Base-by-base conservation (phyloP, 192 early-diverging fungal genomes). In the Coemansia sp. region DNA sequence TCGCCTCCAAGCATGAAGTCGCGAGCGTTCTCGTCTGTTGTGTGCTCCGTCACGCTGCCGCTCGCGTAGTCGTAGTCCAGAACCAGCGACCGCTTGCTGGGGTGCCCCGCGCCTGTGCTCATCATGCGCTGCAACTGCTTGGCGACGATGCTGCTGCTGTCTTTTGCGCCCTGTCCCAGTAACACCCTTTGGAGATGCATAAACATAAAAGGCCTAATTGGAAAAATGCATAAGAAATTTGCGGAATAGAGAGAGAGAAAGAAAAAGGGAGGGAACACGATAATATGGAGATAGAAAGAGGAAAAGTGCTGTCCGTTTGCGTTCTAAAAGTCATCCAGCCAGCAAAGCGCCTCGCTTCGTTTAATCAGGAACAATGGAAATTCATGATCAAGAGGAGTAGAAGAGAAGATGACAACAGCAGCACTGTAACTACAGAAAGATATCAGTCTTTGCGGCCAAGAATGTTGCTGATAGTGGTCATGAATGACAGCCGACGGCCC, bases 401-500 rank as follows among this genome's bases (percentile, higher is more conserved):
- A n/a, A 36, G 36, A 58, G 5, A 18, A 13, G 9, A 58, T 9
- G 9, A 32, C 10, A 36, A 4, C 10, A 43, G 8, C 42, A 43
- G 13, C 42, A 43, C 42, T 4, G 42, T 0, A 1, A 43, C 41
- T 42, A 8, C 42, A 43, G 1, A 1, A 52, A 21, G 36, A 6
- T 1, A 32, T 59, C 39, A 81, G 5, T 81, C 74, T n/a, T 77
- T 82, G 18, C 74, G 66, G 21, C 80, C 80, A 37, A 82, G 74
- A 69, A 82, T 82, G 54, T 63, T 65, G 80, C 64, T 76, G 36
- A 82, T 73, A 6, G 80, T 82, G 6, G 73, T 63, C 80, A 82
- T 77, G 45, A 82, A 74, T 48, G 80, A 82, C 11, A 74, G 73
- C n/a, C 80, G 80, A 0, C 80, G 63, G 41, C 70, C 63, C 52